These are phyloP conservation scores for Diplodia sapinea DNA, from an alignment of 2,329 filamentous ascomycete species.

Conservation along the genomic window DNA sequence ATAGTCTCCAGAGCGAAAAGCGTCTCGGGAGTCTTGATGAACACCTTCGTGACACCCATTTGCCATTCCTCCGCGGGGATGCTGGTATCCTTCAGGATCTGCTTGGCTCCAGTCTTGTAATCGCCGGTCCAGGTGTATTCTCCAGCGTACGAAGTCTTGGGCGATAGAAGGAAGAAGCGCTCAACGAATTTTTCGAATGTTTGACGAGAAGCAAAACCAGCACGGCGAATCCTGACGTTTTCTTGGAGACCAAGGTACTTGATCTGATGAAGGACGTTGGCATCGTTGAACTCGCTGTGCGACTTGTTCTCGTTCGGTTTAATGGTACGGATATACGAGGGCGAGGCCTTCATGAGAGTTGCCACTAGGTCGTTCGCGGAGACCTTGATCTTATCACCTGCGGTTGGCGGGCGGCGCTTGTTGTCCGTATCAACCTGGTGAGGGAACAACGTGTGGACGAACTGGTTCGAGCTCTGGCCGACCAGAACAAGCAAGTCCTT, in stretches of 20 bases:
- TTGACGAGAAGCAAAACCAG: slow-evolving; percentile 95
- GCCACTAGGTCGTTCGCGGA: slow-evolving; percentile 95
- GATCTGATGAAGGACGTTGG: slow-evolving; percentile 96
- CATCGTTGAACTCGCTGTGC: slow-evolving; percentile 85
- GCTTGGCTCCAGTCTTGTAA: slow-evolving; percentile 82
- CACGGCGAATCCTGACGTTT: slow-evolving; percentile 95
- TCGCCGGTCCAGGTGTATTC: slow-evolving; percentile 97
- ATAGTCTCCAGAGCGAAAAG: slow-evolving; percentile 96
- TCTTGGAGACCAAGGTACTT: slow-evolving; percentile 99
- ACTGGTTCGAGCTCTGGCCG: slow-evolving; percentile 80
- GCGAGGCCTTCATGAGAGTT: slow-evolving; percentile 95
- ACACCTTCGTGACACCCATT: slow-evolving; percentile 94
- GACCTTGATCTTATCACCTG: slow-evolving; percentile 92
- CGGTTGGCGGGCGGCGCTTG: slow-evolving; percentile 88
- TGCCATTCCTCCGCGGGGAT: slow-evolving; percentile 96
- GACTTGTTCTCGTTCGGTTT: slow-evolving; percentile 99
- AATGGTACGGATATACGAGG: slow-evolving; percentile 98
- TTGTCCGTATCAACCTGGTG: slow-evolving; percentile 95
- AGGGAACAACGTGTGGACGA: slow-evolving; percentile 88
- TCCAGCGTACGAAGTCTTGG: slow-evolving; percentile 92
- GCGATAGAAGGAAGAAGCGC: slow-evolving; percentile 92
- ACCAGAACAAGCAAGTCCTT: slow-evolving; percentile 93
- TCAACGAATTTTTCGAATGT: slow-evolving; percentile 98
- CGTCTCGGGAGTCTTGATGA: slow-evolving; percentile 97
- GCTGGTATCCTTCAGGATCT: slow-evolving; percentile 94